Evolutionary conservation across 495 filamentous ascomycete species (phyloP).

Genomic region (Neurospora sp.): DNA sequence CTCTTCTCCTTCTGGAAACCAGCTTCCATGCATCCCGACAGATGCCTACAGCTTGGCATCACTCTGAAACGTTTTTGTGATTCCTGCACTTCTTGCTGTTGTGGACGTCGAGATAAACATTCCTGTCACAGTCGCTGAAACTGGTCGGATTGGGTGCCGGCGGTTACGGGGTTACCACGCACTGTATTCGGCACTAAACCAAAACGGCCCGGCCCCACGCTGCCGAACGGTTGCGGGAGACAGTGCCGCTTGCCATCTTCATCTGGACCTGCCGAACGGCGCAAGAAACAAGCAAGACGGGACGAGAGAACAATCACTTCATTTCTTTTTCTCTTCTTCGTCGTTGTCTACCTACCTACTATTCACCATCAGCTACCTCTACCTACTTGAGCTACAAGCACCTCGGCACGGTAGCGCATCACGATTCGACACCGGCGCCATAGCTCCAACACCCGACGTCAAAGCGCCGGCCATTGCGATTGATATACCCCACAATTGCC

Average conservation of each 20-base stretch:
- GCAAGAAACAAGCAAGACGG: not conserved
- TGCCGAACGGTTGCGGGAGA: not conserved
- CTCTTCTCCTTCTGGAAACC: not conserved
- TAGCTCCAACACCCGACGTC: no score
- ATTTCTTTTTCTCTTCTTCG: not conserved
- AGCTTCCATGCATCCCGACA: not conserved
- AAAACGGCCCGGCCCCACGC: not conserved
- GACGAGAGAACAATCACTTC: not conserved
- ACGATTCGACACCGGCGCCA: no score
- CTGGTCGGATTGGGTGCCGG: not conserved
- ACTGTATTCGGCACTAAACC: not conserved
- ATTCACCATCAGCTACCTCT: not conserved
- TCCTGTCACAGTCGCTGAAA: not conserved
- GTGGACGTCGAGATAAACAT: not conserved
- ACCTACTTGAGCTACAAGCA: not conserved
- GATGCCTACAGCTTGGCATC: not conserved
- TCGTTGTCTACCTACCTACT: not conserved
- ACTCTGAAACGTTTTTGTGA: not conserved
- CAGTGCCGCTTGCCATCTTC: not conserved
- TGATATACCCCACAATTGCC: not conserved
- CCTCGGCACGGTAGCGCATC: no score
- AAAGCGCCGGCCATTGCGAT: not conserved
- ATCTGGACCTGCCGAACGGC: not conserved
- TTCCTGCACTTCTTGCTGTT: not conserved
- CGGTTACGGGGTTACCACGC: not conserved